Base-by-base conservation (phyloP, 768 basidiomycete species). In the Lyophyllum decastes region DNA sequence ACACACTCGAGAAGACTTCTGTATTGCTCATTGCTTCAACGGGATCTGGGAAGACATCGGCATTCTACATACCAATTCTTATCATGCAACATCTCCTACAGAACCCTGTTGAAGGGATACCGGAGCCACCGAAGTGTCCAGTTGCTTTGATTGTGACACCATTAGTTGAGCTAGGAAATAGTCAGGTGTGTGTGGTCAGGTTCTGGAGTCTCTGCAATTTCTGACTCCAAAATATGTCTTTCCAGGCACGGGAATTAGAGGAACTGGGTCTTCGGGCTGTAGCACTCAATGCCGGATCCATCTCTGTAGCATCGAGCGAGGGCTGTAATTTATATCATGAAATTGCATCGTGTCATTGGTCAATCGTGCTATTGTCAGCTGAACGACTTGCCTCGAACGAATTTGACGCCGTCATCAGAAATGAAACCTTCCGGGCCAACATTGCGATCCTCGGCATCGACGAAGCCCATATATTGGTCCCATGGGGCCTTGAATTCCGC, bases 101-200 rank as follows among this genome's bases (percentile, higher is more conserved):
- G 30, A 33, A 33, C 30, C 30, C 30, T 11, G 30, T 33, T 11
- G 30, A 33, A 33, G 30, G 30, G 11, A 33, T 33, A 11, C 30
- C 5, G 30, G 30, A n/a, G n/a, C n/a, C n/a, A n/a, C n/a, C n/a
- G n/a, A n/a, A n/a, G n/a, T n/a, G n/a, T 19, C 41, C 17, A 7
- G 41, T 19, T 19, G 6, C 6, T 6, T 6, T 69, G 1, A 58
- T 69, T 24, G 58, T 69, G 2, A 64, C 64, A 52, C 64, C 64
- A n/a, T 43, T 69, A 17, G 61, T 67, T 34, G 66, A 69, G 47
- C 61, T 69, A 1, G 63, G 66, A 46, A 66, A 66, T 46, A 65
- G 50, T 11, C 65, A 67, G 59, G 64, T 66, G 52, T 7, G 65
- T 64, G 7, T 35, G 26, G 21, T 3, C 30, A 49, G 17, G 9